Conservation (phyloP, 2,329 filamentous ascomycete species). For the Sporothrix protearum region DNA sequence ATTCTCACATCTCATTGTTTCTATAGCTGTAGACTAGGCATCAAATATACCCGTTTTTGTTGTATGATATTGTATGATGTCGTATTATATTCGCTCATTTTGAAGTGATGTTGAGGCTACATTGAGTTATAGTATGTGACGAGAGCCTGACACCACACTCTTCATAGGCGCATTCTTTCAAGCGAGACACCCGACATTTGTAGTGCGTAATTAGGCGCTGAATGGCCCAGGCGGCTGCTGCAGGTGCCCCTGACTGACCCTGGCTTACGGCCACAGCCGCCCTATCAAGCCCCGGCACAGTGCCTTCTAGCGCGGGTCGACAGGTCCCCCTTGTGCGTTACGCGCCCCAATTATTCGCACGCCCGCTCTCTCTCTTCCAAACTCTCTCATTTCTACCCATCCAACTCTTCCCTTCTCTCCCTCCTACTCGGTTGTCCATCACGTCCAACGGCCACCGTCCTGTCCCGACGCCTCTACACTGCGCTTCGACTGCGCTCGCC, state of each 20-base stretch:
- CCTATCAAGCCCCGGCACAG: background rate
- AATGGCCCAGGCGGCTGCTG: background rate
- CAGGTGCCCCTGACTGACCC: background rate
- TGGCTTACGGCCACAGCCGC: background rate
- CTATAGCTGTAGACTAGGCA: background rate
- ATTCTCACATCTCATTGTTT: background rate
- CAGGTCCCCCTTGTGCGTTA: background rate
- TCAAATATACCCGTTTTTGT: background rate
- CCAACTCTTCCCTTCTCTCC: background rate
- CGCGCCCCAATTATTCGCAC: constrained; percentile 4
- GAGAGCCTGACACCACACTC: background rate
- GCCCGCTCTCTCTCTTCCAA: background rate
- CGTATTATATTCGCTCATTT: too few relatives aligned
- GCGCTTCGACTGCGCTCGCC: background rate
- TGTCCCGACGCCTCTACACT: background rate
- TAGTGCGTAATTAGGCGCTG: background rate
- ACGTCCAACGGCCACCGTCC: background rate
- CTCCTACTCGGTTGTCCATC: background rate
- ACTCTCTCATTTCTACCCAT: background rate
- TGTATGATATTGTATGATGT: too few relatives aligned
- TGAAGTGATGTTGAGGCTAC: background rate
- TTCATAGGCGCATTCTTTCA: too few relatives aligned
- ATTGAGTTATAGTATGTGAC: background rate
- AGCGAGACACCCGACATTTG: background rate
- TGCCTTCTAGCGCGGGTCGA: constrained; percentile 4